Conservation (phyloP, 139 green algal species). For the Coelastrella sp. region DNA sequence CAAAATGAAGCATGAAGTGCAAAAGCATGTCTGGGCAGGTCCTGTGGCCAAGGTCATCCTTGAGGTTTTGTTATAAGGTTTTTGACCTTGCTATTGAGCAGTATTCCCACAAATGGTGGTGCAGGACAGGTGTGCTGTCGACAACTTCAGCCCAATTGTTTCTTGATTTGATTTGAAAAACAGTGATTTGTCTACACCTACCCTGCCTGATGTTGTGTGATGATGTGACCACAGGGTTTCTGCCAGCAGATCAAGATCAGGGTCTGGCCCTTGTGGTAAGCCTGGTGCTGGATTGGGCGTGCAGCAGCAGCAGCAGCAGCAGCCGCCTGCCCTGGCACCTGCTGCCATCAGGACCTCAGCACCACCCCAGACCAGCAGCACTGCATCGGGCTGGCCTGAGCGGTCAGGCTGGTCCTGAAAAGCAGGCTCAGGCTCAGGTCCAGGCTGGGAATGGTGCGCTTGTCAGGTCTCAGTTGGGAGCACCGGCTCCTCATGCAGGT, state of each 20-base stretch:
- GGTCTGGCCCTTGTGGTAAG: not conserved
- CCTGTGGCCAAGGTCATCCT: too few relatives aligned
- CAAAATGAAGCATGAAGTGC: too few relatives aligned
- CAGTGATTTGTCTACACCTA: too few relatives aligned
- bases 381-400: not conserved
- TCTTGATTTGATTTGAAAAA: too few relatives aligned
- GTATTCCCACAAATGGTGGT: not conserved
- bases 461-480: not conserved
- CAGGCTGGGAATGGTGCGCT: too few relatives aligned
- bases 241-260: constrained; percentile 25
- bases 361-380: not conserved
- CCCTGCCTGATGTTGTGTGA: not conserved
- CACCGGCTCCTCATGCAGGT: constrained; percentile 35
- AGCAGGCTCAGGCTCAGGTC: not conserved
- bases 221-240: not conserved
- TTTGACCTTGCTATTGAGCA: not conserved
- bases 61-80: too few relatives aligned
- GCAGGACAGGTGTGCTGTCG: not conserved
- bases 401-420: not conserved
- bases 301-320: constrained; percentile 41
- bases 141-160: too few relatives aligned
- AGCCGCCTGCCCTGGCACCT: constrained; percentile 28
- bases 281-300: constrained; percentile 36
- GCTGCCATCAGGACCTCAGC: constrained; percentile 24
- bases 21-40: too few relatives aligned